phyloP scores from a whole-genome alignment of 2,329 filamentous ascomycete species.

The Fusarium sp. region DNA sequence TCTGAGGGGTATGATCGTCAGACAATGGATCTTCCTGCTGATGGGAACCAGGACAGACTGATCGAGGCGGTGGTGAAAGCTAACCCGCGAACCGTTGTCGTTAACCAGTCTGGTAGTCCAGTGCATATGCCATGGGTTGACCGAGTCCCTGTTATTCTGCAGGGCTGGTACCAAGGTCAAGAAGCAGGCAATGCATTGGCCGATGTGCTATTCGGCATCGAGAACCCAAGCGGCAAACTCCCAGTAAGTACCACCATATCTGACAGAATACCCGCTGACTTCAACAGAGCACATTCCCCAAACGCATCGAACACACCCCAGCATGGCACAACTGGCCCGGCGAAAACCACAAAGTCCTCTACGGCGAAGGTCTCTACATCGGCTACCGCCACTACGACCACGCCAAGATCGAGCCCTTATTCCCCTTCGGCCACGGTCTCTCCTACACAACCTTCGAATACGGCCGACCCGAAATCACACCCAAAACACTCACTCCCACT shows the following conservation, averaged over 20 bases:
- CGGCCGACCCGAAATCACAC: slow-evolving; percentile 65
- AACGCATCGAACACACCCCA: slow-evolving; percentile 72
- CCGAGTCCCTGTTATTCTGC: slow-evolving; percentile 73
- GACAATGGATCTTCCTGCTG: slow-evolving; percentile 75
- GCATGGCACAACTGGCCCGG: slow-evolving; percentile 80
- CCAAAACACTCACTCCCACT: slow-evolving; percentile 54
- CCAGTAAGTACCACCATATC: slow-evolving; percentile 58
- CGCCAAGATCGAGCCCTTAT: slow-evolving; percentile 68
- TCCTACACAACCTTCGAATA: slow-evolving; percentile 79
- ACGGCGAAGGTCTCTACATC: slow-evolving; percentile 79
- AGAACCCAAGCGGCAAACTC: slow-evolving; percentile 75
- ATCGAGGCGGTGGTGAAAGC: slow-evolving; percentile 71
- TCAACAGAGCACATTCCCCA: slow-evolving; percentile 72
- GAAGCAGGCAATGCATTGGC: slow-evolving; percentile 77
- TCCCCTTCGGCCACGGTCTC: slow-evolving; percentile 79
- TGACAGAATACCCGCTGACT: not conserved
- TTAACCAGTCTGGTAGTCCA: slow-evolving; percentile 60
- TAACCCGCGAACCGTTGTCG: slow-evolving; percentile 74
- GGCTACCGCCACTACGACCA: slow-evolving; percentile 81
- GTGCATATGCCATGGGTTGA: slow-evolving; percentile 76
- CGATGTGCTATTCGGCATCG: slow-evolving; percentile 75
- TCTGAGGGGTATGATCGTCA: slow-evolving; percentile 80
- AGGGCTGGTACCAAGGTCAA: slow-evolving; percentile 66
- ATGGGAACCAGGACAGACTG: slow-evolving; percentile 67
- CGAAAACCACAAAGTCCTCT: slow-evolving; percentile 74